phyloP scores from a whole-genome alignment of 306 rosid species.

The Gleditsia sinensis region DNA sequence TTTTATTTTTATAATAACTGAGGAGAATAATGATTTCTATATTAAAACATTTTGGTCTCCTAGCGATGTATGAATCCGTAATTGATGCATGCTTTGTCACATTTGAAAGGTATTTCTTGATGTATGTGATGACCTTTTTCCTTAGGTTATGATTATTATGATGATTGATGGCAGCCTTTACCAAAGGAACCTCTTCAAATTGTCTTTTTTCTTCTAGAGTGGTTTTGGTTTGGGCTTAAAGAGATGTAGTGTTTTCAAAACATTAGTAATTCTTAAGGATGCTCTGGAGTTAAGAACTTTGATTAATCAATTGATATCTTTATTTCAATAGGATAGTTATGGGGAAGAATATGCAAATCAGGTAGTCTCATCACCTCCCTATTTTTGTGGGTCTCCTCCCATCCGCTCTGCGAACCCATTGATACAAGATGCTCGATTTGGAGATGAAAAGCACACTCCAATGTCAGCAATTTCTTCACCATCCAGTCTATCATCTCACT shows the following conservation, averaged over 20 bases:
- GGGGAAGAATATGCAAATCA: constrained; percentile 55
- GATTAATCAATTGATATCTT: constrained; percentile 13
- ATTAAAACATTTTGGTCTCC: no score
- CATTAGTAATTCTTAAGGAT: not conserved
- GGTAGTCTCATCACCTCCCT: constrained; percentile 78
- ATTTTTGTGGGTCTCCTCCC: constrained; percentile 84
- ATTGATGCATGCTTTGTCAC: no score
- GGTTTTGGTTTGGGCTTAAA: no score
- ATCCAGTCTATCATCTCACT: constrained; percentile 57
- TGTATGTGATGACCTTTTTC: no score
- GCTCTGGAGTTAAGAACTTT: not conserved
- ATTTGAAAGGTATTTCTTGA: no score
- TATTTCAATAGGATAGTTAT: constrained; percentile 54
- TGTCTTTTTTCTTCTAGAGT: no score
- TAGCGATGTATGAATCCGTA: no score
- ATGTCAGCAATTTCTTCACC: constrained; percentile 52
- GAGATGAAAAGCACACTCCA: constrained; percentile 56
- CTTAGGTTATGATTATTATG: no score
- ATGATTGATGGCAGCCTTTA: no score
- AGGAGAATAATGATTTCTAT: no score
- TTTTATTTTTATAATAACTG: no score
- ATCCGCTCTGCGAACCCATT: constrained; percentile 78
- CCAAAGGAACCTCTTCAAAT: no score
- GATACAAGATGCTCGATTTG: constrained; percentile 71
- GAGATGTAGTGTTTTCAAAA: not conserved